Evolutionary conservation across 2,329 filamentous ascomycete species (phyloP).

Genomic region (Ploettnerulaceae sp.): DNA sequence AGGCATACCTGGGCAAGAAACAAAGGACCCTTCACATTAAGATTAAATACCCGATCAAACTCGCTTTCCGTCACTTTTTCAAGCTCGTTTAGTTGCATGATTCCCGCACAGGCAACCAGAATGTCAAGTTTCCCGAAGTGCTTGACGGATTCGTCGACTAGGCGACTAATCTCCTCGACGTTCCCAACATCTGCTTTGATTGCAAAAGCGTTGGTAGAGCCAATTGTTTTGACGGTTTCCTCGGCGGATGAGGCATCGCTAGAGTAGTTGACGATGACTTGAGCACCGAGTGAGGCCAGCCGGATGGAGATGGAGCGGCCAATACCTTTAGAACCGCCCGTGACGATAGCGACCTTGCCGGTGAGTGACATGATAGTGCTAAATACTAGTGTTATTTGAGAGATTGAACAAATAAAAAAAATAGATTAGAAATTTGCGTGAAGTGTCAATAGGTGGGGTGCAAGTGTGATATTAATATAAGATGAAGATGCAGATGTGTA

Average conservation of each 20-base stretch:
- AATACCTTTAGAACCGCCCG: slow-evolving; percentile 51
- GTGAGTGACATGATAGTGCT: slow-evolving; percentile 16
- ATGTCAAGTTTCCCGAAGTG: slow-evolving; percentile 55
- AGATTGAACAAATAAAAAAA: not conserved
- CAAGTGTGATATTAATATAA: too few species aligned
- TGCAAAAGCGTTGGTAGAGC: slow-evolving; percentile 43
- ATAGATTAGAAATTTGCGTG: not conserved
- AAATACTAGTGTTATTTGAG: not conserved
- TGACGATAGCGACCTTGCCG: slow-evolving; percentile 32
- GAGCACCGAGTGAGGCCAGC: slow-evolving; percentile 51
- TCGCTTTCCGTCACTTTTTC: slow-evolving; percentile 45
- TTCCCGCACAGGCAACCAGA: slow-evolving; percentile 51
- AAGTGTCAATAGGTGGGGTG: too few species aligned
- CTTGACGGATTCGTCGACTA: slow-evolving; percentile 45
- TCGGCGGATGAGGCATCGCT: slow-evolving; percentile 43
- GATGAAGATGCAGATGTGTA: too few species aligned
- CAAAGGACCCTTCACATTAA: slow-evolving; percentile 55
- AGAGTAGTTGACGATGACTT: slow-evolving; percentile 55
- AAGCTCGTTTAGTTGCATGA: slow-evolving; percentile 46
- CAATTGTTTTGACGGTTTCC: slow-evolving; percentile 45
- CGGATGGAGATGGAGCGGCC: slow-evolving; percentile 54
- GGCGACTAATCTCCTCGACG: slow-evolving; percentile 41
- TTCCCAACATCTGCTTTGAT: slow-evolving; percentile 52
- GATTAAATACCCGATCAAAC: slow-evolving; percentile 44
- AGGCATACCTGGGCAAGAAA: slow-evolving; percentile 44